These are phyloP conservation scores for Pleodorina starrii DNA, from an alignment of 139 green algal genomes.

Conservation along the genomic window DNA sequence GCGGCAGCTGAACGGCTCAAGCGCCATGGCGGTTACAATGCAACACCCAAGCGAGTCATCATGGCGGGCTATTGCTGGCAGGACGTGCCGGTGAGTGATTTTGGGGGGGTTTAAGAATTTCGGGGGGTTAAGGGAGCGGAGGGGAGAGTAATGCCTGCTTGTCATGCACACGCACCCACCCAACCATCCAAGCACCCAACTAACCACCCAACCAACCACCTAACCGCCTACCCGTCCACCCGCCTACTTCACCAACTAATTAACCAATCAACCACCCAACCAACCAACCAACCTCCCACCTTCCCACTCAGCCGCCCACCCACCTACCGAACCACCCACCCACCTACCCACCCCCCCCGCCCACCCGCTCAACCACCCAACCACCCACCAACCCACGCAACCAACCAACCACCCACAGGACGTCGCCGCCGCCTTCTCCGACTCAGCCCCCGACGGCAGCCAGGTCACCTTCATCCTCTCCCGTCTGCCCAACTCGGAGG, in stretches of 20 bases:
- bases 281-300: no score
- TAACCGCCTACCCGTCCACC: no score
- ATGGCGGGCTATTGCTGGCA: conserved; percentile 49
- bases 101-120: no score
- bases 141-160: no score
- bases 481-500: not conserved
- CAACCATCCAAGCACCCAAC: no score
- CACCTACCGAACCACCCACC: no score
- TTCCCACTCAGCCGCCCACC: not conserved
- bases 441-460: conserved; percentile 46
- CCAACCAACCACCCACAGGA: conserved; percentile 33
- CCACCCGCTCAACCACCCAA: no score
- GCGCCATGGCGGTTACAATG: conserved; percentile 46
- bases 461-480: conserved; percentile 58
- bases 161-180: no score
- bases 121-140: no score
- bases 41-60: conserved; percentile 53
- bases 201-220: no score
- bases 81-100: conserved; percentile 40
- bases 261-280: no score
- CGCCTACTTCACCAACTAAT: no score
- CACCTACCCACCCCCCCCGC: not conserved
- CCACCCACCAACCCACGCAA: not conserved
- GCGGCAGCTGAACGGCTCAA: conserved; percentile 46
- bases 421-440: conserved; percentile 52